Base-by-base conservation (phyloP, 768 basidiomycete species). In the Naganishia kalamii region DNA sequence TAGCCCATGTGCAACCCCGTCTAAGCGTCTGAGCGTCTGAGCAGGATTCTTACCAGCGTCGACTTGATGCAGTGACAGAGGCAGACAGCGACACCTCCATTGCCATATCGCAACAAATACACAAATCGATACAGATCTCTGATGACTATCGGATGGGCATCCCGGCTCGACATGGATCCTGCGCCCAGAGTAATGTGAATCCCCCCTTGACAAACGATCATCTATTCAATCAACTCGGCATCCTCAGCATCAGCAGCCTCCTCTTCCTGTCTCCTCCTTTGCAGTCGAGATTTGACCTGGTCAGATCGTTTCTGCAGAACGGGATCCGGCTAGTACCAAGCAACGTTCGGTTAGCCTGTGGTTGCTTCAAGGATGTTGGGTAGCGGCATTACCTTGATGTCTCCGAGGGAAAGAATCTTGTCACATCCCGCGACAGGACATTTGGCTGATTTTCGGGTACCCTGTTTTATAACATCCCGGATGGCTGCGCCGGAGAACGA, bases 401-500 rank as follows among this genome's bases (percentile, higher is more conserved):
- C 75, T 69, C 12, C 69, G 68, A 52, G 60, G 4, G 37, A 32
- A 27, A 80, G 60, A 15, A 48, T 50, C 44, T 64, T 61, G 29
- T 65, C 62, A 64, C 79, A 80, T 2, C 72, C 76, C 35, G 71
- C 73, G 4, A 76, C 71, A 13, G 79, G 79, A 66, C 79, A 80
- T 49, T 68, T 70, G 19, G 69, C 62, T 25, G 19, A 33, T 23
- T 23, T 12, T 19, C 62, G 48, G 12, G 49, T 63, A 21, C 27
- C 21, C 23, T 25, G 21, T 5, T 17, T 25, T 71, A 93, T 84
- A 71, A 85, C 86, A 3, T 85, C 85, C 46, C 77, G 76, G 67
- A 97, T 88, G 1, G 89, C 86, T 49, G 78, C 83, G 48, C 80
- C 82, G 2, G 90, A 91, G 80, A 87, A 98, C 0, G 88, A 88